Conservation (phyloP, 345 rosid genomes). For the Eucalyptus urophylla region DNA sequence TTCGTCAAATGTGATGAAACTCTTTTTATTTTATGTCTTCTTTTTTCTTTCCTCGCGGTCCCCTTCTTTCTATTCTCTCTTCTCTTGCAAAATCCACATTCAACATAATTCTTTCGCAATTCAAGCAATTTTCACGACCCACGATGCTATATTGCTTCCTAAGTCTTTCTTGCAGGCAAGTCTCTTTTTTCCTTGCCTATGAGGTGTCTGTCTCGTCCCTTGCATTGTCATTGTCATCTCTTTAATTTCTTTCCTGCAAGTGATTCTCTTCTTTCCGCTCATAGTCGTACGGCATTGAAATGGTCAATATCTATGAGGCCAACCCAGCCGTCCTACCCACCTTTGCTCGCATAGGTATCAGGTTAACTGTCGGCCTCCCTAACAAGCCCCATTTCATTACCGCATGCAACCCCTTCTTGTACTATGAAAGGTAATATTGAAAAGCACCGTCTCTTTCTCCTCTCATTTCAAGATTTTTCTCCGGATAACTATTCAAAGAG, state of each 20-base stretch:
- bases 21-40: not conserved
- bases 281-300: not conserved
- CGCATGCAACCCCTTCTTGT: not conserved
- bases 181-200: not conserved
- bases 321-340: not conserved
- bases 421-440: not conserved
- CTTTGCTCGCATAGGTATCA: not conserved
- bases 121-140: not conserved
- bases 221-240: not conserved
- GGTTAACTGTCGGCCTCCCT: too few relatives aligned
- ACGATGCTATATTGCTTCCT: too few relatives aligned
- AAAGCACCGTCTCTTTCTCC: not conserved
- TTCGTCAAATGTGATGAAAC: not conserved
- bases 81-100: not conserved
- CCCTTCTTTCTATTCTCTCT: not conserved
- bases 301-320: not conserved
- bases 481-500: too few relatives aligned
- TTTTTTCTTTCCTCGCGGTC: not conserved
- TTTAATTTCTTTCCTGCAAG: not conserved
- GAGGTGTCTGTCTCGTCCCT: not conserved
- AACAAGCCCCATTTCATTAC: too few relatives aligned
- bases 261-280: not conserved
- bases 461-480: not conserved
- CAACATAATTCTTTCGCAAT: not conserved
- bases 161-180: not conserved